A percentile compares a stretch with the other conserved stretches of the same genome.
Evolutionary conservation across 192 early-diverging fungal genomes (phyloP).

Genomic region (Coemansia sp.): DNA sequence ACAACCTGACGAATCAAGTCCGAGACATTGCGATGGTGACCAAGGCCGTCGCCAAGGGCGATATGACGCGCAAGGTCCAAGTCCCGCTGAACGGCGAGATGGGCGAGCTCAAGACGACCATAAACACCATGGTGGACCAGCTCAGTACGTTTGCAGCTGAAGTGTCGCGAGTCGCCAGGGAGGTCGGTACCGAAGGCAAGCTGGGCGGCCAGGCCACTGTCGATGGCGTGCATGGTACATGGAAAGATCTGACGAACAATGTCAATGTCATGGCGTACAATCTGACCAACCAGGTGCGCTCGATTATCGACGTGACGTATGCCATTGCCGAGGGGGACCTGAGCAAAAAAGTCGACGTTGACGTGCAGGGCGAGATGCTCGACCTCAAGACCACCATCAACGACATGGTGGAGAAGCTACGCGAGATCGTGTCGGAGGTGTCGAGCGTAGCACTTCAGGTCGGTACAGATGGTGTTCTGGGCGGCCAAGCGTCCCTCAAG

Average conservation of each 20-base stretch:
- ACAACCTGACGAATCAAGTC: slow-evolving; percentile 60
- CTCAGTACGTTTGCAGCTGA: slow-evolving; percentile 59
- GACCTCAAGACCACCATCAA: slow-evolving; percentile 61
- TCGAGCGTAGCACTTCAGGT: slow-evolving; percentile 59
- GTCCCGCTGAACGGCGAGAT: slow-evolving; percentile 57
- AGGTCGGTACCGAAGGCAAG: slow-evolving; percentile 68
- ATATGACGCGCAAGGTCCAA: slow-evolving; percentile 53
- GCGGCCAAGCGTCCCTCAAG: slow-evolving; percentile 56
- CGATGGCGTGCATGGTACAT: slow-evolving; percentile 52
- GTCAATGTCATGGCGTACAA: slow-evolving; percentile 65
- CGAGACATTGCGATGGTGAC: slow-evolving; percentile 60
- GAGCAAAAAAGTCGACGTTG: slow-evolving; percentile 53
- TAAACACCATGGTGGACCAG: slow-evolving; percentile 68
- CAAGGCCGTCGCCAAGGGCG: slow-evolving; percentile 58
- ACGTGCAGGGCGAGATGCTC: slow-evolving; percentile 55
- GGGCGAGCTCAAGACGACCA: slow-evolving; percentile 62
- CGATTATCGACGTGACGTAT: slow-evolving; percentile 57
- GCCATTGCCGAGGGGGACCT: slow-evolving; percentile 61
- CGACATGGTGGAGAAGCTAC: slow-evolving; percentile 58
- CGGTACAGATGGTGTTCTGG: slow-evolving; percentile 62
- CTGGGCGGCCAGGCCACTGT: slow-evolving; percentile 63
- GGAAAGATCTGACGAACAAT: slow-evolving; percentile 61
- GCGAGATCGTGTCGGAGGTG: slow-evolving; percentile 57
- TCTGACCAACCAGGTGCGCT: slow-evolving; percentile 60
- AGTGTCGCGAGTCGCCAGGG: slow-evolving; percentile 64